phyloP scores from a whole-genome alignment of 805 yeast genomes.

The Ogataea philodendri region DNA sequence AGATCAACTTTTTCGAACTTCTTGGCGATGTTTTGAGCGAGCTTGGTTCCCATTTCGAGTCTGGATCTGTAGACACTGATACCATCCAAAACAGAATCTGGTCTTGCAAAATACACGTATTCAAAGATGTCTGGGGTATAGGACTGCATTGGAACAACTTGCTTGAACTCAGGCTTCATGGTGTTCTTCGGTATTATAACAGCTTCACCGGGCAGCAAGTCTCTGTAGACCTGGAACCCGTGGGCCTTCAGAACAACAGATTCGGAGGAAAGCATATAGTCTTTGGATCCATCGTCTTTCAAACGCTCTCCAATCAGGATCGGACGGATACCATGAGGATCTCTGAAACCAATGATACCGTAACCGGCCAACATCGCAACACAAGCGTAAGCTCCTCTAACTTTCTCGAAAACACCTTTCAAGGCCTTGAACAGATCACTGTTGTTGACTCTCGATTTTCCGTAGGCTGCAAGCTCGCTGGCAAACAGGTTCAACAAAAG shows the following conservation, averaged over 20 bases:
- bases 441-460: slow-evolving; percentile 90
- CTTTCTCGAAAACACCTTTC: slow-evolving; percentile 71
- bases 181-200: slow-evolving; percentile 83
- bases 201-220: slow-evolving; percentile 92
- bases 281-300: slow-evolving; percentile 65
- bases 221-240: slow-evolving; percentile 76
- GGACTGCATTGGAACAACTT: slow-evolving; percentile 71
- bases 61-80: slow-evolving; percentile 91
- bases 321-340: slow-evolving; percentile 96
- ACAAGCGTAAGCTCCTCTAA: slow-evolving; percentile 98
- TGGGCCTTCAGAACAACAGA: slow-evolving; percentile 93
- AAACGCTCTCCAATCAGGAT: slow-evolving; percentile 79
- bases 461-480: slow-evolving; percentile 82
- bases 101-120: slow-evolving; percentile 97
- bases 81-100: slow-evolving; percentile 96
- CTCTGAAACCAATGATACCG: slow-evolving; percentile 93
- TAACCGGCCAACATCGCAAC: slow-evolving; percentile 94
- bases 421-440: slow-evolving; percentile 86
- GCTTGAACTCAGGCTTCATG: slow-evolving; percentile 73
- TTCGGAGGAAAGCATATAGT: slow-evolving; percentile 94
- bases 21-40: slow-evolving; percentile 66
- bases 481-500: slow-evolving; percentile 87
- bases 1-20: slow-evolving; percentile 40
- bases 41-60: slow-evolving; percentile 87
- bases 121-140: slow-evolving; percentile 97